phyloP scores from a whole-genome alignment of 495 filamentous ascomycete genomes.

The Friedmanniomyces simplex region DNA sequence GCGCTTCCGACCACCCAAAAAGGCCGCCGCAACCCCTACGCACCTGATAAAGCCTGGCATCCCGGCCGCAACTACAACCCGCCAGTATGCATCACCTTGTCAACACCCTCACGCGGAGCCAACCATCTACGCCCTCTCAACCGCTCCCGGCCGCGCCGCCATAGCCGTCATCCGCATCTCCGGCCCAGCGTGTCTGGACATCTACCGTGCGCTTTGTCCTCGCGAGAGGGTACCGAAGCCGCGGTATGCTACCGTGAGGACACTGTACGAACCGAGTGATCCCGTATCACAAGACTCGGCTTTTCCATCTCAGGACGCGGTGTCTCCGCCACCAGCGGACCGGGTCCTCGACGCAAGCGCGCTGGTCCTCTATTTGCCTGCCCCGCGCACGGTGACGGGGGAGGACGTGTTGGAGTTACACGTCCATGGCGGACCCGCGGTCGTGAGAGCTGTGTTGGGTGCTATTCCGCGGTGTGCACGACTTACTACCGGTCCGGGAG shows the following conservation, averaged over 20 bases:
- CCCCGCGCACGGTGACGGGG: slow-evolving; percentile 75
- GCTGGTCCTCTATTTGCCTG: slow-evolving; percentile 78
- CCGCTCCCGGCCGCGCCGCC: slow-evolving; percentile 72
- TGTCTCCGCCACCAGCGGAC: no score
- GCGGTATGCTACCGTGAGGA: slow-evolving; percentile 66
- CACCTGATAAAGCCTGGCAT: no score
- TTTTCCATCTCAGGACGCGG: no score
- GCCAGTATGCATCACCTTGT: not conserved
- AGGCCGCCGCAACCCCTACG: no score
- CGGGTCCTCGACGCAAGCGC: slow-evolving; percentile 67
- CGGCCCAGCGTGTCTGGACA: slow-evolving; percentile 64
- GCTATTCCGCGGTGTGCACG: slow-evolving; percentile 47
- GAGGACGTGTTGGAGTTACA: slow-evolving; percentile 90
- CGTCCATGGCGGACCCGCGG: slow-evolving; percentile 83
- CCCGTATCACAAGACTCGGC: slow-evolving; percentile 24
- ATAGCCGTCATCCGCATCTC: slow-evolving; percentile 89
- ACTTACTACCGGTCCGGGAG: not conserved
- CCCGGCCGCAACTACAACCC: no score
- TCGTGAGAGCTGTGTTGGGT: slow-evolving; percentile 70
- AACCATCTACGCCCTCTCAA: slow-evolving; percentile 90
- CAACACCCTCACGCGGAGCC: slow-evolving; percentile 15
- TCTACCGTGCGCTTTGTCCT: slow-evolving; percentile 71
- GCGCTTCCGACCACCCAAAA: no score
- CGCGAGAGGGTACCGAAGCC: slow-evolving; percentile 51
- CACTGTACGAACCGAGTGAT: slow-evolving; percentile 54